Base-by-base conservation (phyloP, 352 stramenopile genomes). In the Globisporangium canariense region DNA sequence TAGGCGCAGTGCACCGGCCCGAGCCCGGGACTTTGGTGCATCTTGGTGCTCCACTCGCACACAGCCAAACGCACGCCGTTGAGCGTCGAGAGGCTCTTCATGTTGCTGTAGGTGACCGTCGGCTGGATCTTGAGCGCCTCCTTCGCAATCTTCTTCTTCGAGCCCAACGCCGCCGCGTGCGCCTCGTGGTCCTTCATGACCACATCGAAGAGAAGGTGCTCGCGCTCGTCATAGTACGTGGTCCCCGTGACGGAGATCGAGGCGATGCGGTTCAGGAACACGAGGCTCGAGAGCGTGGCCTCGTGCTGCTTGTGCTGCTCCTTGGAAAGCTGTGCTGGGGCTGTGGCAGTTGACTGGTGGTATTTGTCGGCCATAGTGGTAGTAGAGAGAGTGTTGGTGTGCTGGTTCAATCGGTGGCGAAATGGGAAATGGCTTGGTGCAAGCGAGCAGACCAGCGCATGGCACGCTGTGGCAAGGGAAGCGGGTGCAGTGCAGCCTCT, bases 21-120 rank as follows among this genome's bases (percentile, higher is more conserved):
- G 16, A 20, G 11, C 4, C 32, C 32, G 34, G 40, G 32, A 11
- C 14, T n/a, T 14, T 47, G 8, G 4, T 45, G 32, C 34, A 10
- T 8, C 34, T 59, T 59, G 34, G 18, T 7, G 36, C 32, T 59
- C 53, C 53, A 59, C 32, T 59, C 53, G 53, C 10, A 11, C 18
- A 59, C 36, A 2, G 34, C 34, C 10, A 8, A 6, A 10, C 47
- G 53, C 18, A 59, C 34, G 53, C 32, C 11, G 6, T 59, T 5
- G 53, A 59, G 53, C 34, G 53, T 59, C 53, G 53, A 18, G 53
- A 59, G 32, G 18, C 32, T 20, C 36, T 59, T 59, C 34, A 20
- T 47, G 20, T 10, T 49, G 53, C 36, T 47, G 36, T 47, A 59
- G 34, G 45, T 38, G 2, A 59, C 34, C 30, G 22, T 46, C 13